Conservation (phyloP, 1,139 yeast genomes). For the Scheffersomyces titani region DNA sequence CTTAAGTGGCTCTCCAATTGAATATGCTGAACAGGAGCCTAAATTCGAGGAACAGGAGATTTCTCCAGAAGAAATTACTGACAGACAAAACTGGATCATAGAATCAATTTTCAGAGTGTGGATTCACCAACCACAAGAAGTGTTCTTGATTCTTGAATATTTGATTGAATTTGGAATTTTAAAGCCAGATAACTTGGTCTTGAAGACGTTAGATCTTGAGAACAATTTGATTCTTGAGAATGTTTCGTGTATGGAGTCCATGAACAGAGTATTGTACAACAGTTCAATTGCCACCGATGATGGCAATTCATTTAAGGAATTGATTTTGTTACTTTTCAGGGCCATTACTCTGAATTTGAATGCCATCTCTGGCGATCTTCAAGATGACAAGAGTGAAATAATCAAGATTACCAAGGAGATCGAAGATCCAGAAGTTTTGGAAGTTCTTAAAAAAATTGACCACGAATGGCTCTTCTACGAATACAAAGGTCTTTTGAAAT, state of each 20-base stretch:
- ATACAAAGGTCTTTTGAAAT: constrained; percentile 44
- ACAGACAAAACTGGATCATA: constrained; percentile 48
- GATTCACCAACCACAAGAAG: constrained; percentile 82
- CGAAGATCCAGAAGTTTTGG: constrained; percentile 23
- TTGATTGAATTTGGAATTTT: constrained; percentile 55
- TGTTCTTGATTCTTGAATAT: constrained; percentile 67
- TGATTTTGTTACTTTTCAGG: constrained; percentile 35
- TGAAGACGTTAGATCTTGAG: constrained; percentile 41
- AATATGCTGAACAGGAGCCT: constrained; percentile 31
- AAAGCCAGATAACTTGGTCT: constrained; percentile 40
- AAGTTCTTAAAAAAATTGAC: constrained; percentile 29
- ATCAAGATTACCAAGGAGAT: constrained; percentile 25
- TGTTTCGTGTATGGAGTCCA: constrained; percentile 49
- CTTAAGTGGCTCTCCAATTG: constrained; percentile 36
- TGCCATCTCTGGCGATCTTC: constrained; percentile 24
- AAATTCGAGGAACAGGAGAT: constrained; percentile 41
- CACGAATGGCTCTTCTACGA: constrained; percentile 47
- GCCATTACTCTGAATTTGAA: constrained; percentile 40
- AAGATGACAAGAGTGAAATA: constrained; percentile 24
- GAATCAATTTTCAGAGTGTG: constrained; percentile 74
- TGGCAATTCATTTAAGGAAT: constrained; percentile 15
- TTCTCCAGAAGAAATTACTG: constrained; percentile 30
- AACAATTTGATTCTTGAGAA: constrained; percentile 41
- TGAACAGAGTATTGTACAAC: constrained; percentile 36
- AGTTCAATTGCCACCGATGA: constrained; percentile 4